Base-by-base conservation (phyloP, 495 filamentous ascomycete genomes). In the Chlorociboria aeruginascens region DNA sequence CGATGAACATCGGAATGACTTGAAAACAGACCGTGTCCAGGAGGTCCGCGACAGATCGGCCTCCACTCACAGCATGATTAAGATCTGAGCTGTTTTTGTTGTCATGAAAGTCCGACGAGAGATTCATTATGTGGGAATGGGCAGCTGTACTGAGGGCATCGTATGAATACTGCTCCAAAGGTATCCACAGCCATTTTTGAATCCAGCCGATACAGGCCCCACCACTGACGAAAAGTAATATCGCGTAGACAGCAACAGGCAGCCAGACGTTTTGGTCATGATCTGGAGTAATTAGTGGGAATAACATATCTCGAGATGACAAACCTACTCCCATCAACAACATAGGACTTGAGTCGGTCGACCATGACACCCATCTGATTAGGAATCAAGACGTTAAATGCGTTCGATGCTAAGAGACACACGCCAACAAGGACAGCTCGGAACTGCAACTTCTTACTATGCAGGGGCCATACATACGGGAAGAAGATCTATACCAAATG, bases 101-200 rank as follows among this genome's bases (percentile, higher is more conserved):
- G 49, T 80, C 81, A 57, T 92, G 85, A 50, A 88, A 89, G 55
- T 90, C 85, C 50, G 79, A 81, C 0, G 82, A 87, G 20, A 92
- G 70, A 43, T 70, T 74, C 76, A 90, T 85, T 20, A 89, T 70
- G 51, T 89, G 83, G 37, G 78, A 74, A 58, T 85, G 89, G 3
- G 84, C 77, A 0, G 78, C 77, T 0, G 69, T 75, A 51, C 74
- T 78, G 28, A 87, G 67, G 29, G 69, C 66, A 43, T 71, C 70
- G 43, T 78, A 74, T 0, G 78, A 71, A 58, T 79, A 82, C 56
- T 78, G 76, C 54, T 83, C 72, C 29, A 88, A 63, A 2, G 79
- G 79, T 40, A 81, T 61, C 81, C 81, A 85, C 28, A 85, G 66
- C 64, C 71, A 75, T 49, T 70, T 64, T 43, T 69, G 69, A 32